A percentile compares a stretch with the other conserved stretches of the same genome.
These are phyloP conservation scores for Calcarisporium arbuscula DNA, from an alignment of 2,329 filamentous ascomycete genomes.

Conservation along the genomic window DNA sequence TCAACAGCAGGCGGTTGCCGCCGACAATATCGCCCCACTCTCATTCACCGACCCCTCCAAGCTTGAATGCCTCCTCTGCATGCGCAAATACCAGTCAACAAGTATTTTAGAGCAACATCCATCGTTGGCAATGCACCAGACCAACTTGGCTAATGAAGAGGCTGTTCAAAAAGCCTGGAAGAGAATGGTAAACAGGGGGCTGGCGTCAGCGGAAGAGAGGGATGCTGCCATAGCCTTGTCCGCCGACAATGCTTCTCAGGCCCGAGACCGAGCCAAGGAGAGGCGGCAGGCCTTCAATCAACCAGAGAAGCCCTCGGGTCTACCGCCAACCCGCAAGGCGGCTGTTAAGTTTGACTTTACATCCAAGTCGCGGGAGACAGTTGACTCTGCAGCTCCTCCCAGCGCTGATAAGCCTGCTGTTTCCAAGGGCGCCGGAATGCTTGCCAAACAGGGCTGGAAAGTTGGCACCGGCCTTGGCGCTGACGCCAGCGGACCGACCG, in stretches of 20 bases:
- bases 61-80: constrained; percentile 39
- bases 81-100: constrained; percentile 40
- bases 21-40: background rate
- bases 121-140: constrained; percentile 36
- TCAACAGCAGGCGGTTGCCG: no score
- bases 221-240: no score
- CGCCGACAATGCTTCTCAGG: constrained; percentile 37
- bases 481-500: constrained; percentile 54
- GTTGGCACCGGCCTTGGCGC: constrained; percentile 59
- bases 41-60: no score
- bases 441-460: constrained; percentile 70
- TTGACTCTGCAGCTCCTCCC: no score
- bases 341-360: no score
- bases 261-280: constrained; percentile 63
- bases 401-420: constrained; percentile 25
- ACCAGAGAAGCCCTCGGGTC: constrained; percentile 44
- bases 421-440: constrained; percentile 60
- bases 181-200: no score
- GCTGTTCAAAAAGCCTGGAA: no score
- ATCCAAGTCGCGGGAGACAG: no score
- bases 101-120: constrained; percentile 35
- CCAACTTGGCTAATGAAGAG: constrained; percentile 30
- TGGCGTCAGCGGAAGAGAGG: no score
- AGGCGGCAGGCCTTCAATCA: constrained; percentile 57
- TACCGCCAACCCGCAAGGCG: constrained; percentile 12